phyloP scores from a whole-genome alignment of 495 filamentous ascomycete species.

The Aspergillus campestris region DNA sequence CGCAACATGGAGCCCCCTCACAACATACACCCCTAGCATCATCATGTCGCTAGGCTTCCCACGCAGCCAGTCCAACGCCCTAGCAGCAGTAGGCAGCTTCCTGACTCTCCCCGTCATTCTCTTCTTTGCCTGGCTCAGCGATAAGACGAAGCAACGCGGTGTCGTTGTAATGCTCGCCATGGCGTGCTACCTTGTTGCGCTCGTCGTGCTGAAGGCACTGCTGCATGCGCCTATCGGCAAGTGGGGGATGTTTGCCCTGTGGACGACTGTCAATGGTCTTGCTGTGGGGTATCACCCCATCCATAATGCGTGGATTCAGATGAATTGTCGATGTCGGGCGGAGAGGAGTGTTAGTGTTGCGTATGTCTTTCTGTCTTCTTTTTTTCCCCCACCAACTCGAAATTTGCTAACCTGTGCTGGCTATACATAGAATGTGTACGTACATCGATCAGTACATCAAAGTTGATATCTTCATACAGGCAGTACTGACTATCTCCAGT shows the following conservation, averaged over 20 bases:
- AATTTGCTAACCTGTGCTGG: background rate
- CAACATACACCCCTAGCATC: slow-evolving; percentile 31
- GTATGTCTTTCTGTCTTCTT: slow-evolving; percentile 11
- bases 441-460: background rate
- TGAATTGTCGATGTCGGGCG: slow-evolving; percentile 16
- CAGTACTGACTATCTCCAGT: slow-evolving; percentile 6
- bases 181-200: slow-evolving; percentile 11
- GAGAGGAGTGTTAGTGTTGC: slow-evolving; percentile 25
- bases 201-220: slow-evolving; percentile 10
- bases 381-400: background rate
- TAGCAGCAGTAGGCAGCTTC: slow-evolving; percentile 25
- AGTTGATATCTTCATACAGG: background rate
- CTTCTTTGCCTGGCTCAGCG: slow-evolving; percentile 23
- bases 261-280: slow-evolving; percentile 22
- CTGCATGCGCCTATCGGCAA: slow-evolving; percentile 6
- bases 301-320: slow-evolving; percentile 29
- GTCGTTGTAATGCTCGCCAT: slow-evolving; percentile 18
- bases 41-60: slow-evolving; percentile 27
- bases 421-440: slow-evolving; percentile 22
- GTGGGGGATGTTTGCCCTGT: slow-evolving; percentile 22
- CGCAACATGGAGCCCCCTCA: slow-evolving; percentile 27
- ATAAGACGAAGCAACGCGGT: slow-evolving; percentile 13
- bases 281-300: slow-evolving; percentile 30
- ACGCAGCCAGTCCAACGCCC: slow-evolving; percentile 21
- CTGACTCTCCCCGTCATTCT: slow-evolving; percentile 24